Percentiles rank a stretch among this genome's conserved stretches.
phyloP scores from a whole-genome alignment of 2,329 filamentous ascomycete species.

The Sclerotinia minor region DNA sequence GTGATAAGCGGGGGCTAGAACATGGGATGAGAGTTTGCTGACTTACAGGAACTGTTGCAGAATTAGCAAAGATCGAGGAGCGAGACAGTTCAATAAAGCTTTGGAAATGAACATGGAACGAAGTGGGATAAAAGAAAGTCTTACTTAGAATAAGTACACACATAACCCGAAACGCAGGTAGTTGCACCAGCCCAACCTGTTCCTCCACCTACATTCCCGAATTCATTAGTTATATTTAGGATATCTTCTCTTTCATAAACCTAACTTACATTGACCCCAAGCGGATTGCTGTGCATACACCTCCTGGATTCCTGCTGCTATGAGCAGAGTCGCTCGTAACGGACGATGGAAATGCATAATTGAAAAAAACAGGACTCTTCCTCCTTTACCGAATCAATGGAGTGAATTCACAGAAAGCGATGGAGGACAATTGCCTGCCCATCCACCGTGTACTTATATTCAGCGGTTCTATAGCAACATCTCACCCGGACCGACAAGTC shows the following conservation, averaged over 20 bases:
- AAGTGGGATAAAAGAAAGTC: background rate
- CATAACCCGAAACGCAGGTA: slow-evolving; percentile 36
- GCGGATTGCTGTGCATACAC: slow-evolving; percentile 32
- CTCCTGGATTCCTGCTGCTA: slow-evolving; percentile 6
- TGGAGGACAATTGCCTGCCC: background rate
- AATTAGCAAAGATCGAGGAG: background rate
- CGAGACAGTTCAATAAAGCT: background rate
- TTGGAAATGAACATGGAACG: background rate
- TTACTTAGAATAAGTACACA: slow-evolving; percentile 38
- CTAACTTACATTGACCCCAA: slow-evolving; percentile 28
- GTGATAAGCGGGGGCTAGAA: background rate
- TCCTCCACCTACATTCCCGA: slow-evolving; percentile 33
- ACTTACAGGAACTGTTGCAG: slow-evolving; percentile 20
- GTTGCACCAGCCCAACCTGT: slow-evolving; percentile 34
- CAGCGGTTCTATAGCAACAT: slow-evolving; percentile 39
- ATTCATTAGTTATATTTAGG: background rate
- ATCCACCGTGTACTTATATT: background rate
- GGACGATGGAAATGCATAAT: slow-evolving; percentile 3
- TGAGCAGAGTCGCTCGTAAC: slow-evolving; percentile 9
- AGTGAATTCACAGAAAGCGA: background rate
- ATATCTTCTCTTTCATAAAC: background rate
- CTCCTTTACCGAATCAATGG: background rate
- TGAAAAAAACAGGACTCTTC: background rate
- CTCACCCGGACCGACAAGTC: slow-evolving; percentile 10
- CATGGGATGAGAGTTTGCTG: slow-evolving; percentile 34